A percentile compares a stretch with the other conserved stretches of the same genome.
These are phyloP conservation scores for Ramalina intermedia DNA, from an alignment of 495 filamentous ascomycete genomes.

Conservation along the genomic window DNA sequence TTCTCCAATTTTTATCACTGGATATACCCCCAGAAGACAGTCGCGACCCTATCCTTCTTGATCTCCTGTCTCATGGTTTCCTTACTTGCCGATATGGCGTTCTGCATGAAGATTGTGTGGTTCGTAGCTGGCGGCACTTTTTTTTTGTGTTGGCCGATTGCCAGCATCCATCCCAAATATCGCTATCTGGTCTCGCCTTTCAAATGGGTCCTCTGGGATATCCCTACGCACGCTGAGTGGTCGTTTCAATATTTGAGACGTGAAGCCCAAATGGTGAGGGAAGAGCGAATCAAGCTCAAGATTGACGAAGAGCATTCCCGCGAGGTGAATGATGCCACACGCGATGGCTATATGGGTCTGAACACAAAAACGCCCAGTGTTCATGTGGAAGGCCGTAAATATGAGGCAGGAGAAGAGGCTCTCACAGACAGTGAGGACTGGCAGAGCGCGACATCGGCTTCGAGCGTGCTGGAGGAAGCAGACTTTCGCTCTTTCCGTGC, in stretches of 20 bases:
- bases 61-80: constrained; percentile 18
- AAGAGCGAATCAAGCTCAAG: constrained; percentile 15
- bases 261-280: constrained; percentile 18
- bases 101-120: constrained; percentile 25
- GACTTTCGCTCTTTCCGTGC: constrained; percentile 20
- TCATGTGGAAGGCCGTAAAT: not conserved
- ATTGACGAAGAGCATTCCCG: constrained; percentile 9
- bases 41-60: constrained; percentile 22
- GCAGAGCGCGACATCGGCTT: constrained; percentile 11
- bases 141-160: constrained; percentile 29
- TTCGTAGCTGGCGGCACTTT: constrained; percentile 25
- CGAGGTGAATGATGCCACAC: constrained; percentile 5
- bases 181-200: constrained; percentile 26
- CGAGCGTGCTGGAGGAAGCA: constrained; percentile 12
- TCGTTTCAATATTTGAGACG: constrained; percentile 24
- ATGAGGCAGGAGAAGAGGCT: constrained; percentile 2
- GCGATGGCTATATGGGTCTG: constrained; percentile 1
- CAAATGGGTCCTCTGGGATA: constrained; percentile 31
- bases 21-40: constrained; percentile 22
- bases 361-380: not conserved
- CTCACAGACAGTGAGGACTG: constrained; percentile 14
- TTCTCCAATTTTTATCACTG: constrained; percentile 33
- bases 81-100: constrained; percentile 18
- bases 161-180: constrained; percentile 27
- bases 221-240: constrained; percentile 26